Percentiles rank a stretch among this genome's conserved stretches.
These are phyloP conservation scores for Botrytis cinerea DNA, from an alignment of 2,329 filamentous ascomycete species.

Conservation along the genomic window DNA sequence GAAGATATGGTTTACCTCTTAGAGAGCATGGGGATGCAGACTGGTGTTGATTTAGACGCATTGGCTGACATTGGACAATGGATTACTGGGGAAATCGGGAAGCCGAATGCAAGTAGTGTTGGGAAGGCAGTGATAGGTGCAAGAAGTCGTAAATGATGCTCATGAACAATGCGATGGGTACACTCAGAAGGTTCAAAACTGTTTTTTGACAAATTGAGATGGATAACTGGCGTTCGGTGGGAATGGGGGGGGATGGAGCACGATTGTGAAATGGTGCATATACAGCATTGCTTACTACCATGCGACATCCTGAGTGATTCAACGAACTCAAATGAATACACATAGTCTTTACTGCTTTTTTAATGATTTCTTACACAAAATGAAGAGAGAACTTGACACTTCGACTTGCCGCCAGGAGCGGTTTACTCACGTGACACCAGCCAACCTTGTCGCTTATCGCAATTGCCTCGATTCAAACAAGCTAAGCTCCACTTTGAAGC, in stretches of 20 bases:
- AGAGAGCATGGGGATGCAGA: slow-evolving; percentile 72
- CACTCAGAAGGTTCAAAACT: not conserved
- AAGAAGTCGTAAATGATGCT: slow-evolving; percentile 20
- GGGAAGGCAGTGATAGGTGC: slow-evolving; percentile 64
- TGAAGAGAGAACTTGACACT: not conserved
- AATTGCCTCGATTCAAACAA: slow-evolving; percentile 25
- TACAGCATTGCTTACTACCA: not conserved
- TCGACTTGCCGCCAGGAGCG: not conserved
- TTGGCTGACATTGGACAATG: slow-evolving; percentile 70
- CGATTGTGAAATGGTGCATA: not conserved
- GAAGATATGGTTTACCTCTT: slow-evolving; percentile 82
- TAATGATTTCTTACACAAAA: not conserved
- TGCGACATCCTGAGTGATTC: not conserved
- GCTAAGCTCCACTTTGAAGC: slow-evolving; percentile 26
- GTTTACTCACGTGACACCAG: not conserved
- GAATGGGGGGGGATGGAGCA: not conserved
- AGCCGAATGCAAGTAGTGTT: slow-evolving; percentile 65
- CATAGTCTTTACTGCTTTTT: not conserved
- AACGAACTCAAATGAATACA: not conserved
- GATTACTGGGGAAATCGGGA: slow-evolving; percentile 66
- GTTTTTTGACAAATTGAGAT: not conserved
- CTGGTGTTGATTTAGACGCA: slow-evolving; percentile 69
- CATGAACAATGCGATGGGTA: not conserved
- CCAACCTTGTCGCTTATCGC: slow-evolving; percentile 28
- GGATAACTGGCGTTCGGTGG: slow-evolving; percentile 11